phyloP scores from a whole-genome alignment of 2,329 filamentous ascomycete genomes.

The Pseudogymnoascus pannorum region DNA sequence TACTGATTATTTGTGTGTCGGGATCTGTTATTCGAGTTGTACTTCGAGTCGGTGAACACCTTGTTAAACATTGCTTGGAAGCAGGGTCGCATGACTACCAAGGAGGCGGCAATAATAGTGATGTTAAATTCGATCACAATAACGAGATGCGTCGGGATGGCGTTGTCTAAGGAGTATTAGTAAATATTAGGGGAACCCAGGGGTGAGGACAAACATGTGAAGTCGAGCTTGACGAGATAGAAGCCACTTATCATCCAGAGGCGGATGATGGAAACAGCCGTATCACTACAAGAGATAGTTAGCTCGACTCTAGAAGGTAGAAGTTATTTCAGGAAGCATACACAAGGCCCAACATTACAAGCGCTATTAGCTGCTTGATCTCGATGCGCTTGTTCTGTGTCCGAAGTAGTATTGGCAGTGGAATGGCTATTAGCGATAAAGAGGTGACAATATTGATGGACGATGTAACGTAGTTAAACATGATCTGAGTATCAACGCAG shows the following conservation, averaged over 20 bases:
- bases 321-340: conserved; percentile 4
- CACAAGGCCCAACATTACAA: conserved; percentile 15
- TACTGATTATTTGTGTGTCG: not conserved
- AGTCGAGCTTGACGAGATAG: not conserved
- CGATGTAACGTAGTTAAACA: conserved; percentile 11
- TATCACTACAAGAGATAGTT: not conserved
- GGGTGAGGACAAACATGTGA: not conserved
- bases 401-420: conserved; percentile 11
- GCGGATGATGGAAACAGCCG: not conserved
- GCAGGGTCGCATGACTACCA: conserved; percentile 16
- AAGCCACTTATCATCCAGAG: conserved; percentile 5
- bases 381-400: conserved; percentile 9
- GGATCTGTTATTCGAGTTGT: not conserved
- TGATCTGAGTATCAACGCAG: conserved; percentile 11
- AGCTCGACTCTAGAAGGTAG: not conserved
- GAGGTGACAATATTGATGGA: conserved; percentile 13
- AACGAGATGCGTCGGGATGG: conserved; percentile 6
- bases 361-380: conserved; percentile 11
- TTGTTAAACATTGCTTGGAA: conserved; percentile 8
- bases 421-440: conserved; percentile 10
- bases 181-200: not conserved
- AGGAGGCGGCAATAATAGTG: conserved; percentile 15
- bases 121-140: conserved; percentile 14
- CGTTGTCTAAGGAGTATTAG: conserved; percentile 2
- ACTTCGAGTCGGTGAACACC: not conserved